Evolutionary conservation across 2,329 filamentous ascomycete genomes (phyloP), one percentile per base, ranked within the genome.

Genomic region (Arthrobotrys musiformis): DNA sequence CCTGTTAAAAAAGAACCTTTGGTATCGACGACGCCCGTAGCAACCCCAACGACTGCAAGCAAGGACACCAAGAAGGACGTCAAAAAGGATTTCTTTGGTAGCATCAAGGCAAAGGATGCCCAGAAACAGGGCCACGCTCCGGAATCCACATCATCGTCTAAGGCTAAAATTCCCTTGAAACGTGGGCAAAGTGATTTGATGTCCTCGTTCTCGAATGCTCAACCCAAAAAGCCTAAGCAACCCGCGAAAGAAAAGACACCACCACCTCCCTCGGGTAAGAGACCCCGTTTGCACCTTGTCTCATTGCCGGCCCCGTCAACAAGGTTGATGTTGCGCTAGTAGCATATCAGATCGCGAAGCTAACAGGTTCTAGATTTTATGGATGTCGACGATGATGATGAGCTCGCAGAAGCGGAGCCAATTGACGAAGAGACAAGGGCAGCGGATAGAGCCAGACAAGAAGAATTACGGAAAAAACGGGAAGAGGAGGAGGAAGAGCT

Each of bases 401-500:
- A 88, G 42, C 86, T 87, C 28, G 86, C 87, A 8, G 86, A 87
- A 35, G 85, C 86, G 35, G 83, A 86, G 26, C 85, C 89, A 72
- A 83, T 83, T 11, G 83, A 81, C 79, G 80, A 84, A 85, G 79
- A 82, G 81, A 2, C 81, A 82, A 66, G 40, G 13, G 61, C 78
- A 26, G 64, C 64, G 4, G 68, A 73, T 58, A 58, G 22, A 22
- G 73, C 30, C 80, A 80, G 19, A 81, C 81, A 13, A 80, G 82
- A 19, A 69, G 79, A 78, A 2, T 81, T 81, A 30, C 81, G 81
- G 19, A 86, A 86, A 80, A 84, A 83, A 17, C 88, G 87, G 76
- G 88, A 89, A 80, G 89, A 92, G 70, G 87, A 90, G 24, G 88
- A 92, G 81, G 90, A 90, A 62, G 88, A 87, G 78, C 83, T 93